Conservation (phyloP, 2,329 filamentous ascomycete species). For the Fusarium liriodendri region DNA sequence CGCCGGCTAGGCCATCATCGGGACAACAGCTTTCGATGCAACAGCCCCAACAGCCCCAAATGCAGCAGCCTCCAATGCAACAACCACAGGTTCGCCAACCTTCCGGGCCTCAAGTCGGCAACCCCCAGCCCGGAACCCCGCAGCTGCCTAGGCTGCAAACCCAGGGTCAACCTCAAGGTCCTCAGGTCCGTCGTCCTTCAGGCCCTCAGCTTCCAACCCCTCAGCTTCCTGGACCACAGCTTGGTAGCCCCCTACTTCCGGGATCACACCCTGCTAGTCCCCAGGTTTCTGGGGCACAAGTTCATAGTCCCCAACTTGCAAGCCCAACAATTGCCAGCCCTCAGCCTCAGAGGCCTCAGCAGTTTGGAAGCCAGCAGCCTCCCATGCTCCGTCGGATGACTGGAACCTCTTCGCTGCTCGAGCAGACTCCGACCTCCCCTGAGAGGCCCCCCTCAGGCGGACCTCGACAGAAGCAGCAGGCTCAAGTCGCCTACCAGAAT, state of each 20-base stretch:
- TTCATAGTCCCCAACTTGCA: background rate
- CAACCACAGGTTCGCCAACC: conserved; percentile 1
- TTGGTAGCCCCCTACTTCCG: conserved; percentile 14
- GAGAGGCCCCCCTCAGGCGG: conserved; percentile 25
- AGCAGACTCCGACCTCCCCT: conserved; percentile 26
- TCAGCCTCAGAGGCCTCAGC: conserved; percentile 33
- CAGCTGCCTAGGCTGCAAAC: background rate
- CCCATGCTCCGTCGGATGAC: conserved; percentile 31
- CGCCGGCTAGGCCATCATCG: background rate
- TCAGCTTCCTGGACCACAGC: conserved; percentile 11
- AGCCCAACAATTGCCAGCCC: conserved; percentile 27
- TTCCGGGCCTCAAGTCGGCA: conserved; percentile 13
- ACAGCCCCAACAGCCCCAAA: conserved; percentile 16
- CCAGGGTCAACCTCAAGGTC: conserved; percentile 6
- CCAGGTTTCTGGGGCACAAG: conserved; percentile 6
- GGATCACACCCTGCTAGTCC: conserved; percentile 17
- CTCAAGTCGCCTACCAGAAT: conserved; percentile 22
- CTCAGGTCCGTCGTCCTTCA: conserved; percentile 11
- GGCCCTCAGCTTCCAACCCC: conserved; percentile 17
- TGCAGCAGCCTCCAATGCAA: conserved; percentile 24
- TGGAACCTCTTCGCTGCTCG: conserved; percentile 21
- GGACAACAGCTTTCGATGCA: conserved; percentile 27
- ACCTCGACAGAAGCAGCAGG: conserved; percentile 8
- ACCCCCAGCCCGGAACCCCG: conserved; percentile 1
- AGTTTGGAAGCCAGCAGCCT: conserved; percentile 17